These are phyloP conservation scores for Pseudoperonospora humuli DNA, from an alignment of 352 stramenopile genomes.

Conservation along the genomic window DNA sequence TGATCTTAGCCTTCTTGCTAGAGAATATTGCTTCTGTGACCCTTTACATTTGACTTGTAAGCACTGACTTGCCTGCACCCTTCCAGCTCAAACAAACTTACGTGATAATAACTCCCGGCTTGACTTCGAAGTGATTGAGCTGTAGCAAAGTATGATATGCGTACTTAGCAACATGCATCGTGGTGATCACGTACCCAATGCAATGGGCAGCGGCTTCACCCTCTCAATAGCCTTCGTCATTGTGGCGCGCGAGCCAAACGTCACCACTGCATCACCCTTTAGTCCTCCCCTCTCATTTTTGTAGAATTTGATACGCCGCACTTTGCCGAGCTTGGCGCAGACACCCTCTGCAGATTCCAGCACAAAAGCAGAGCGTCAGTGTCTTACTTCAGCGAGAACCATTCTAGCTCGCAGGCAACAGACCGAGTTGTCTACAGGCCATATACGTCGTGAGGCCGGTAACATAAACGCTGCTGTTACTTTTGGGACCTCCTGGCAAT, in stretches of 20 bases:
- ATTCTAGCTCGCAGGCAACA: neutral
- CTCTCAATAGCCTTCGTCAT: conserved; percentile 63
- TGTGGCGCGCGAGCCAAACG: conserved; percentile 60
- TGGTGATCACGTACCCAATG: neutral
- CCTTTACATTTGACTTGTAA: conserved; percentile 14
- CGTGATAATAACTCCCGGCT: conserved; percentile 77
- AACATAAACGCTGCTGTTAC: conserved; percentile 76
- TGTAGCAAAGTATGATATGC: conserved; percentile 29
- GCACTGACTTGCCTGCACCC: neutral
- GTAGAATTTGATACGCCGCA: conserved; percentile 84
- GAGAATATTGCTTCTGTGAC: conserved; percentile 41
- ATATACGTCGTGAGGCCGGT: conserved; percentile 74
- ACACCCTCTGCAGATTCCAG: conserved; percentile 40
- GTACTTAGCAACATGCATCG: conserved; percentile 15
- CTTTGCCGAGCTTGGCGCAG: conserved; percentile 67
- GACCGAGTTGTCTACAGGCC: conserved; percentile 76
- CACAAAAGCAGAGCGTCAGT: neutral
- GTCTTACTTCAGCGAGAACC: neutral
- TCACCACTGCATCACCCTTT: conserved; percentile 82
- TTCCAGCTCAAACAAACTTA: conserved; percentile 16
- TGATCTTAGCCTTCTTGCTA: conserved; percentile 17
- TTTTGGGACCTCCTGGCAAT: conserved; percentile 5
- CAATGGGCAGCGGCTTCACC: conserved; percentile 26
- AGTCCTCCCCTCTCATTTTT: conserved; percentile 67
- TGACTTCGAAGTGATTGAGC: conserved; percentile 79